Evolutionary conservation across 352 stramenopile genomes (phyloP), one percentile per base, ranked within the genome.

Genomic region (Pythium scleroteichum): DNA sequence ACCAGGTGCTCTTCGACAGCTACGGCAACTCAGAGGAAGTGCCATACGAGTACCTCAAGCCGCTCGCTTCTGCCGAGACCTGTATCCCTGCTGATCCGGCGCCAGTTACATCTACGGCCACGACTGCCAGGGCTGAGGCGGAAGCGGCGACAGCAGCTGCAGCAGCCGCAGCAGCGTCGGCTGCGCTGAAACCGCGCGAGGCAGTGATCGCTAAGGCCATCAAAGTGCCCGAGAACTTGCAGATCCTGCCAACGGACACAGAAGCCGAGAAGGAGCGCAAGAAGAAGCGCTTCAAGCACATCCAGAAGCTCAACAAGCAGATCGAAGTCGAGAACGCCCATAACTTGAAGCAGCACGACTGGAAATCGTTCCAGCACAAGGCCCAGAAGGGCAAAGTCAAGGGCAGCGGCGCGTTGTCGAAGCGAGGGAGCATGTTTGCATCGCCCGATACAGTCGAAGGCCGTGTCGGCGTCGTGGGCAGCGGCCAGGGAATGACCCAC

Each of bases 11-110:
- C n/a, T 97, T 96, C 59, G 79, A 89, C 14, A 77, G 83, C 41
- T 97, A 97, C 60, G 87, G 87, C 55, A 97, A 97, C 70, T 84
- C 78, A 44, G 90, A 97, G 61, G 90, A 97, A 67, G 85, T 97
- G 35, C 90, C 90, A 22, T 91, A 88, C 42, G 87, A 95, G 71
- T 97, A 97, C 75, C 65, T 97, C 57, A 76, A 66, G 8, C 62
- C 71, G 10, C 13, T 60, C 16, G 40, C 19, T 26, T 19, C 48
- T 1, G 6, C 24, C 2, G 32, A 26, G 0, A 9, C 29, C 29
- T 10, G 29, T 35, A 5, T 35, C 29, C 29, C 17, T 0, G 13
- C 42, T 3, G 22, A 17, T 16, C 6, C 24, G 0, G n/a, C 13
- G n/a, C 29, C 29, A 10, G 29, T 10, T 5, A 35, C 10, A 5